Percentiles rank a stretch among this genome's conserved stretches.
phyloP scores from a whole-genome alignment of 257 asterid genomes.

The Solanum corneliomulleri region DNA sequence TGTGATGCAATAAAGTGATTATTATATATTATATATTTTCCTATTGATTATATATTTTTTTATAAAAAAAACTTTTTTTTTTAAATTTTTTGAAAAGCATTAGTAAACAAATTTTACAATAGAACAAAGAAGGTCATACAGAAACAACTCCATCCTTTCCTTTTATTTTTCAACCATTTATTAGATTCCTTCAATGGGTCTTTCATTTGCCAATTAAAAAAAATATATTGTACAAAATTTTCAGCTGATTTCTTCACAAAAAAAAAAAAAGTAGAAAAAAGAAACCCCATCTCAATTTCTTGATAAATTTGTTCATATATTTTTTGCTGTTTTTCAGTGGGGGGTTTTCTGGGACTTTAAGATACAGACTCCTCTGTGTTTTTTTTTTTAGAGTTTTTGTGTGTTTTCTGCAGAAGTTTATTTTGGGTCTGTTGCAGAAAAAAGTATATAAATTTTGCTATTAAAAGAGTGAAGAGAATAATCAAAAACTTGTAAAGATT shows the following conservation, averaged over 20 bases:
- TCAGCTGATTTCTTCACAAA: not conserved
- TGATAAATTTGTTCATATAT: constrained; percentile 22
- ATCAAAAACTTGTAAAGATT: constrained; percentile 9
- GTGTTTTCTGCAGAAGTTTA: constrained; percentile 9
- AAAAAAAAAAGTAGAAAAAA: not conserved
- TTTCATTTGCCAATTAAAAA: constrained; percentile 36
- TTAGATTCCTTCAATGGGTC: constrained; percentile 67
- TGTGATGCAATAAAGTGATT: not conserved
- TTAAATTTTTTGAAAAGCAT: not conserved
- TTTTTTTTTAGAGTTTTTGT: not conserved
- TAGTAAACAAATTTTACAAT: constrained; percentile 18
- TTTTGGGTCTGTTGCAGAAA: not conserved
- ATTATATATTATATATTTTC: not conserved
- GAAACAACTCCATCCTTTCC: constrained; percentile 42
- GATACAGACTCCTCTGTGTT: constrained; percentile 3
- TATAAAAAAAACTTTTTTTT: too few species aligned
- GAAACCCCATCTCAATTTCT: constrained; percentile 26
- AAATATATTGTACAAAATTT: constrained; percentile 36
- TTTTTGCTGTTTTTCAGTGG: constrained; percentile 35
- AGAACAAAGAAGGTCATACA: constrained; percentile 42
- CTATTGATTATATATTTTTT: not conserved
- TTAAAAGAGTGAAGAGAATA: constrained; percentile 22
- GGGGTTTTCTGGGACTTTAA: constrained; percentile 40
- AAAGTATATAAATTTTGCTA: constrained; percentile 14
- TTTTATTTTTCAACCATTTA: constrained; percentile 43